Conservation (phyloP, 2,329 filamentous ascomycete genomes). For the Mollisiaceae sp. region DNA sequence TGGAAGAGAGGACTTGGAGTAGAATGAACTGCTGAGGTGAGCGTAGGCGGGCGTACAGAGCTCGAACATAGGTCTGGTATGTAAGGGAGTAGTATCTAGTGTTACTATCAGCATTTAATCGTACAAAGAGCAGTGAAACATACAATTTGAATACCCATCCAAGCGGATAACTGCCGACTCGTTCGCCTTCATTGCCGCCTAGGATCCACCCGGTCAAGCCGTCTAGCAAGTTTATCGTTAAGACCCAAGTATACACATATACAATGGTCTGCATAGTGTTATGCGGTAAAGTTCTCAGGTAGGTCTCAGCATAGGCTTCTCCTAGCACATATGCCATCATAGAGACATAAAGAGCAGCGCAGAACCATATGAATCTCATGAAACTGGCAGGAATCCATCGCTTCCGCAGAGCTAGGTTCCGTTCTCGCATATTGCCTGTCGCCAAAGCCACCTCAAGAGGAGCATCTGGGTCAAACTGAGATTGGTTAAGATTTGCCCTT, state of each 20-base stretch:
- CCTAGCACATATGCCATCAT: conserved; percentile 70
- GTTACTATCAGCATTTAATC: conserved; percentile 8
- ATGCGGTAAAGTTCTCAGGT: conserved; percentile 69
- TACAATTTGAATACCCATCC: conserved; percentile 74
- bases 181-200: conserved; percentile 67
- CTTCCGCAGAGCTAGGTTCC: conserved; percentile 37
- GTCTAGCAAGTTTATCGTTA: conserved; percentile 68
- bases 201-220: conserved; percentile 70
- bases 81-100: conserved; percentile 50
- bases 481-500: conserved; percentile 46
- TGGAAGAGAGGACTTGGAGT: conserved; percentile 68
- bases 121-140: conserved; percentile 38
- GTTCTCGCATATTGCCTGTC: conserved; percentile 31
- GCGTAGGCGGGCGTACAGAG: conserved; percentile 70
- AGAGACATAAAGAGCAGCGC: conserved; percentile 64
- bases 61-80: conserved; percentile 74
- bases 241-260: conserved; percentile 74
- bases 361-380: conserved; percentile 73
- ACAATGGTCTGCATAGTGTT: conserved; percentile 69
- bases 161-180: conserved; percentile 72
- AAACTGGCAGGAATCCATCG: conserved; percentile 69
- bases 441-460: conserved; percentile 40
- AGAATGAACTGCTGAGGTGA: conserved; percentile 68
- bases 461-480: conserved; percentile 39
- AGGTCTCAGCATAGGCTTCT: conserved; percentile 72